These are phyloP conservation scores for Plenodomus biglobosus DNA, from an alignment of 2,329 filamentous ascomycete genomes.

Conservation along the genomic window DNA sequence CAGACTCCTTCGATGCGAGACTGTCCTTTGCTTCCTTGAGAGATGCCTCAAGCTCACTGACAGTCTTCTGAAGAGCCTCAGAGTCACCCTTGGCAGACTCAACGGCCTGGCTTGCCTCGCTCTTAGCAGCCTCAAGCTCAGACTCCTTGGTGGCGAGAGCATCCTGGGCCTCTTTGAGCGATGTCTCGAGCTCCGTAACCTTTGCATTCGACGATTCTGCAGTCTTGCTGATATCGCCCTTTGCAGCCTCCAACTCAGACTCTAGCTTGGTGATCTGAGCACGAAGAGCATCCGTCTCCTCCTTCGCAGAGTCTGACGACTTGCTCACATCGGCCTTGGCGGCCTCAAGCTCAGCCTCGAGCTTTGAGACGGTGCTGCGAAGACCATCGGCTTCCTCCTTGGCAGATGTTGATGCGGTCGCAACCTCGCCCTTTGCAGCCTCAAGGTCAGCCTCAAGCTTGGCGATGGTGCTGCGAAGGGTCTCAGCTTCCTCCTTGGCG, in stretches of 20 bases:
- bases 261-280: conserved; percentile 15
- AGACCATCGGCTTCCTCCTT: conserved; percentile 27
- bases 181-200: conserved; percentile 27
- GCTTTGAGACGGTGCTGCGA: conserved; percentile 29
- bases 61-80: conserved; percentile 18
- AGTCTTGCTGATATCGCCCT: conserved; percentile 19
- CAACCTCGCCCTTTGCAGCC: conserved; percentile 16
- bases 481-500: conserved; percentile 25
- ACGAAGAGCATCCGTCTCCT: conserved; percentile 15
- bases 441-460: conserved; percentile 27
- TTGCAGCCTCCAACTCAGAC: conserved; percentile 17
- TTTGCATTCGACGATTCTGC: conserved; percentile 23
- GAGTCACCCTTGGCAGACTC: conserved; percentile 20
- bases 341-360: conserved; percentile 22
- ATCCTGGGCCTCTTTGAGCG: conserved; percentile 20
- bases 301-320: conserved; percentile 13
- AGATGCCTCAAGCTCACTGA: conserved; percentile 22
- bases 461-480: conserved; percentile 27
- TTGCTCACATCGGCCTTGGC: conserved; percentile 20
- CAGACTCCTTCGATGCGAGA: conserved; percentile 14
- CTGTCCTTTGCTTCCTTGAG: conserved; percentile 14
- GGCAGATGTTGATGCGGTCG: conserved; percentile 18
- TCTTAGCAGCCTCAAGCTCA: conserved; percentile 23
- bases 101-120: conserved; percentile 19
- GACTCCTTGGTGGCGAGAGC: conserved; percentile 25